Base-by-base conservation (phyloP, 2,329 filamentous ascomycete species). In the Botrytis aclada region DNA sequence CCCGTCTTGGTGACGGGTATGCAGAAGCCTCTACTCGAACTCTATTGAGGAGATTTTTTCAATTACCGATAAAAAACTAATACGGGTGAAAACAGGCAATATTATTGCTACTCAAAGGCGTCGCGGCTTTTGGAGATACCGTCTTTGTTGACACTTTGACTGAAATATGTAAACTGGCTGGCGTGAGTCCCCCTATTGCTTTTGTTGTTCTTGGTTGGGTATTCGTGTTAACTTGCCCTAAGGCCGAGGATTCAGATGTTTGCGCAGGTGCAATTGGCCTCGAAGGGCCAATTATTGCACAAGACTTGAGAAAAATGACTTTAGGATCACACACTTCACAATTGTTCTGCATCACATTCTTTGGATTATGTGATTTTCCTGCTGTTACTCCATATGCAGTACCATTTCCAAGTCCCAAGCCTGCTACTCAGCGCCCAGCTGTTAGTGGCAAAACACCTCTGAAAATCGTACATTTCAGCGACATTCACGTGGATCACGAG, bases 231-330 rank as follows among this genome's bases (percentile, higher is more conserved):
- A 43, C 20, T 6, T 37, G 3, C 14, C 8, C 56, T 71, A 8
- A 70, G 67, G 72, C 72, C 60, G 69, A 54, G 14, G 82, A 84
- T 72, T 82, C 82, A 69, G 77, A 81, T 73, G 75, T 76, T 37
- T 72, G 76, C 72, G 81, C 84, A 4, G 88, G 88, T 7, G 81
- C 85, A 22, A 83, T 89, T 51, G 81, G 81, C 4, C 82, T 83
- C 0, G 86, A 90, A 77, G 87, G 86, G 0, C 87, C 87, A 8
- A 85, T 88, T 69, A 80, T 89, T 41, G 86, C 87, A 47, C 82
- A 84, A 56, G 82, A 82, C 18, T 77, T 90, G n/a, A 82, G 85
- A 64, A 80, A 84, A 18, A 83, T 89, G 75, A 78, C 77, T 9
- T 77, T 88, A 29, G 83, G 83, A 1, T 87, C 86, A 12, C 83